Evolutionary conservation across 2,329 filamentous ascomycete genomes (phyloP).

Genomic region (Aspergillus calidoustus): DNA sequence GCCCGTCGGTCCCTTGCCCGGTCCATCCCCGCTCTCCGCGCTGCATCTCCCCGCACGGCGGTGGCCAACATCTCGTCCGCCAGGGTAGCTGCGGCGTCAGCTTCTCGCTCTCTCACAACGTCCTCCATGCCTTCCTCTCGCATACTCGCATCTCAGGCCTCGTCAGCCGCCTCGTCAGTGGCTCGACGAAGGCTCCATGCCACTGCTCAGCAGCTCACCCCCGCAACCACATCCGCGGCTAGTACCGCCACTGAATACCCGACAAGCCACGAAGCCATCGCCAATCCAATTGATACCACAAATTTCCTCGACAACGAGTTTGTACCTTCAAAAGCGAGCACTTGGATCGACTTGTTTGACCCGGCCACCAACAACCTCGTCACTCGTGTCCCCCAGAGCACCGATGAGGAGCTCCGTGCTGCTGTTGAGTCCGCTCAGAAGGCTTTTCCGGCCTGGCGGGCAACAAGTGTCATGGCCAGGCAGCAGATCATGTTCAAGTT

Average conservation of each 20-base stretch:
- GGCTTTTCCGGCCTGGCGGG: slow-evolving; percentile 66
- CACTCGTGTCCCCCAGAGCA: slow-evolving; percentile 67
- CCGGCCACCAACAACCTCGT: slow-evolving; percentile 70
- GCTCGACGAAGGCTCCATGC: slow-evolving; percentile 53
- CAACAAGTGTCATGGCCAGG: slow-evolving; percentile 61
- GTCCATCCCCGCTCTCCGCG: slow-evolving; percentile 46
- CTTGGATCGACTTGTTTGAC: slow-evolving; percentile 69
- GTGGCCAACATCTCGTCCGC: slow-evolving; percentile 28
- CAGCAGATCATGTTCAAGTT: slow-evolving; percentile 73
- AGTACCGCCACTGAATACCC: slow-evolving; percentile 59
- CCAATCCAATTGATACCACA: slow-evolving; percentile 60
- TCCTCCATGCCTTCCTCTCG: slow-evolving; percentile 29
- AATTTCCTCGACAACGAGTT: slow-evolving; percentile 71
- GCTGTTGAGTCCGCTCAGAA: slow-evolving; percentile 66
- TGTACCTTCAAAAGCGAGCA: slow-evolving; percentile 59
- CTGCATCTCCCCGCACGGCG: slow-evolving; percentile 41
- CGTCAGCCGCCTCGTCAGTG: slow-evolving; percentile 29
- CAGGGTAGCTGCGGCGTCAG: slow-evolving; percentile 28
- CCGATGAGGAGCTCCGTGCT: slow-evolving; percentile 65
- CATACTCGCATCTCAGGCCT: slow-evolving; percentile 21
- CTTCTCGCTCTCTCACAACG: slow-evolving; percentile 32
- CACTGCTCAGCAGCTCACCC: slow-evolving; percentile 57
- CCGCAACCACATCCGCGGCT: slow-evolving; percentile 55
- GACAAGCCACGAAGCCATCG: slow-evolving; percentile 59
- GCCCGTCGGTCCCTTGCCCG: slow-evolving; percentile 43